These are phyloP conservation scores for Mucor indicus DNA, from an alignment of 371 early-diverging fungal genomes.

Conservation along the genomic window DNA sequence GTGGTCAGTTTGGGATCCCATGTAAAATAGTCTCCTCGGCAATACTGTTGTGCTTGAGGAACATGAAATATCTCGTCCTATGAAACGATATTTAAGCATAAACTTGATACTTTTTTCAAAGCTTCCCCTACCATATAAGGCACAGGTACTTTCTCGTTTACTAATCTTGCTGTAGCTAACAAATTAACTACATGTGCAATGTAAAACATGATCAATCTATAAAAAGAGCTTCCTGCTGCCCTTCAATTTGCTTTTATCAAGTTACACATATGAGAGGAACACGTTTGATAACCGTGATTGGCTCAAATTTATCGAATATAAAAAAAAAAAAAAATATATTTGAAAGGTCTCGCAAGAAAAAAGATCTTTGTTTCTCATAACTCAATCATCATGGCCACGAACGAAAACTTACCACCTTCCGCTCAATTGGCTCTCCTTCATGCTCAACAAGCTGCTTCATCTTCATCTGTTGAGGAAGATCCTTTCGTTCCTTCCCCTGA, in stretches of 20 bases:
- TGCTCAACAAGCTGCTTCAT: conserved; percentile 33
- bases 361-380: too few species aligned
- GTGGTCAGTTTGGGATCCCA: conserved; percentile 96
- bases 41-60: conserved; percentile 88
- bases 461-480: conserved; percentile 21
- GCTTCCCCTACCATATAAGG: conserved; percentile 76
- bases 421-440: conserved; percentile 47
- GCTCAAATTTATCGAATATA: too few species aligned
- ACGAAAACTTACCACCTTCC: conserved; percentile 41
- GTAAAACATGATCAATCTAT: not conserved
- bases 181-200: conserved; percentile 1
- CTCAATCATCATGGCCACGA: conserved; percentile 19
- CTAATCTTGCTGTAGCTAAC: not conserved
- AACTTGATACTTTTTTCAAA: not conserved
- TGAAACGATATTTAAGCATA: not conserved
- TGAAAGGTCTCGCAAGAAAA: too few species aligned
- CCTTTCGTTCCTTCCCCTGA: conserved; percentile 40
- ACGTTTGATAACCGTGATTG: too few species aligned
- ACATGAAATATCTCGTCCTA: conserved; percentile 95
- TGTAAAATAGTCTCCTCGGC: conserved; percentile 59
- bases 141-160: conserved; percentile 39
- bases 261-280: too few species aligned
- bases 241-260: too few species aligned
- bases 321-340: too few species aligned
- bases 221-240: too few species aligned